phyloP scores from a whole-genome alignment of 768 basidiomycete genomes.

The Rubroboletus satanas region DNA sequence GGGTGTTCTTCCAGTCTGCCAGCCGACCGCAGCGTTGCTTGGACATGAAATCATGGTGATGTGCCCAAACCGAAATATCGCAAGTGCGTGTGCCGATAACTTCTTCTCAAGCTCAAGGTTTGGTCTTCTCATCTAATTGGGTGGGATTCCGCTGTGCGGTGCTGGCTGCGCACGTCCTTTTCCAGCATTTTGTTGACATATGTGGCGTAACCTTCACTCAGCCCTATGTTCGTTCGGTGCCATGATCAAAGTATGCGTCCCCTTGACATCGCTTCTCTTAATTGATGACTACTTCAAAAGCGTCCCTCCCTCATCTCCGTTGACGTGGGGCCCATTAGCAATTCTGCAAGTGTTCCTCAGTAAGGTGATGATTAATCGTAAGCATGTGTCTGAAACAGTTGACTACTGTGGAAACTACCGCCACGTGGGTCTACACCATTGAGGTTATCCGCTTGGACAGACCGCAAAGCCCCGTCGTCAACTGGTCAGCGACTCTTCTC shows the following conservation, averaged over 20 bases:
- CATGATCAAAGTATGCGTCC: slow-evolving; percentile 11
- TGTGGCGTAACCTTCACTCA: slow-evolving; percentile 16
- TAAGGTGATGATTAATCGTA: not conserved
- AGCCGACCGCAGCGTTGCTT: not conserved
- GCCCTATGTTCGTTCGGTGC: slow-evolving; percentile 1
- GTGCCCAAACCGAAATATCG: not conserved
- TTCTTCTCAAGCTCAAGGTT: slow-evolving; percentile 16
- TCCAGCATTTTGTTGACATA: slow-evolving; percentile 1
- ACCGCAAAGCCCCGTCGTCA: slow-evolving; percentile 1
- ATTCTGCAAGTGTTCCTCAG: not conserved
- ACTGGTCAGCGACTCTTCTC: not conserved
- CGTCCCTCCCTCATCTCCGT: slow-evolving; percentile 24
- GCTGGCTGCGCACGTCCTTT: slow-evolving; percentile 1
- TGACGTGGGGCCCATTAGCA: not conserved
- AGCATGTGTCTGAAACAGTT: not conserved
- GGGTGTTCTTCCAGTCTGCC: slow-evolving; percentile 2
- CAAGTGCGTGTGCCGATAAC: not conserved
- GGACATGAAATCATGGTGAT: slow-evolving; percentile 4
- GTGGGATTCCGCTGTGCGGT: slow-evolving; percentile 4
- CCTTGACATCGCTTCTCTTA: slow-evolving; percentile 13
- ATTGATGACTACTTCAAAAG: slow-evolving; percentile 12
- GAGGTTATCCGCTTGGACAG: not conserved
- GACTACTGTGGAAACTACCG: not conserved
- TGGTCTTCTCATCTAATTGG: not conserved
- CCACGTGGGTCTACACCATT: not conserved